These are phyloP conservation scores for Fusarium fracticaudum DNA, from an alignment of 2,329 filamentous ascomycete species.

Conservation along the genomic window DNA sequence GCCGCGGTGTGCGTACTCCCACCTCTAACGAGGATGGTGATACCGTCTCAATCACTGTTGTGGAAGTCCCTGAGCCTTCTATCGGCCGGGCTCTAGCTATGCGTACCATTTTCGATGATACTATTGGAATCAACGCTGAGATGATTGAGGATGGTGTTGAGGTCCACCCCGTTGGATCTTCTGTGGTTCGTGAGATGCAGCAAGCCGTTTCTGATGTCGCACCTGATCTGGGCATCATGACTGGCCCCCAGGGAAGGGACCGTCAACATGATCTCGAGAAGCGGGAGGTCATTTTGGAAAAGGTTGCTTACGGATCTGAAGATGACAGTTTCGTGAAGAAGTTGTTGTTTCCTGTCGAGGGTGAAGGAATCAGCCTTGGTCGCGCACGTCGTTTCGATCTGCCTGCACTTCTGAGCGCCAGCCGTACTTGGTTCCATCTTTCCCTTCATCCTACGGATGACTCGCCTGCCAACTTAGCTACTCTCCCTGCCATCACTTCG, in stretches of 20 bases:
- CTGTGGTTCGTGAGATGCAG: conserved; percentile 87
- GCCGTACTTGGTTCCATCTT: conserved; percentile 94
- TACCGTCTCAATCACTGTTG: conserved; percentile 86
- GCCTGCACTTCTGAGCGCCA: conserved; percentile 77
- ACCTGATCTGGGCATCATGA: conserved; percentile 80
- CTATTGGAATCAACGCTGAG: conserved; percentile 91
- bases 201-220: conserved; percentile 80
- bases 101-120: conserved; percentile 91
- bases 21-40: conserved; percentile 78
- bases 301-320: conserved; percentile 83
- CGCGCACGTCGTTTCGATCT: conserved; percentile 83
- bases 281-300: conserved; percentile 85
- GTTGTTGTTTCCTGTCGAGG: conserved; percentile 80
- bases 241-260: conserved; percentile 73
- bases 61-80: conserved; percentile 83
- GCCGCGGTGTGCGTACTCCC: conserved; percentile 69
- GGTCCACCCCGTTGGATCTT: conserved; percentile 77
- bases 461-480: conserved; percentile 77
- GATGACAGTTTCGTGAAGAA: conserved; percentile 84
- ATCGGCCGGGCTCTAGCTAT: conserved; percentile 90
- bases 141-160: conserved; percentile 96
- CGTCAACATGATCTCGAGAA: conserved; percentile 83
- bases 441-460: conserved; percentile 93
- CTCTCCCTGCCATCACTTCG: conserved; percentile 75
- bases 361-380: conserved; percentile 83